These are phyloP conservation scores for Pseudotsuga menziesii DNA, from an alignment of 75 land plant species.

Conservation along the genomic window DNA sequence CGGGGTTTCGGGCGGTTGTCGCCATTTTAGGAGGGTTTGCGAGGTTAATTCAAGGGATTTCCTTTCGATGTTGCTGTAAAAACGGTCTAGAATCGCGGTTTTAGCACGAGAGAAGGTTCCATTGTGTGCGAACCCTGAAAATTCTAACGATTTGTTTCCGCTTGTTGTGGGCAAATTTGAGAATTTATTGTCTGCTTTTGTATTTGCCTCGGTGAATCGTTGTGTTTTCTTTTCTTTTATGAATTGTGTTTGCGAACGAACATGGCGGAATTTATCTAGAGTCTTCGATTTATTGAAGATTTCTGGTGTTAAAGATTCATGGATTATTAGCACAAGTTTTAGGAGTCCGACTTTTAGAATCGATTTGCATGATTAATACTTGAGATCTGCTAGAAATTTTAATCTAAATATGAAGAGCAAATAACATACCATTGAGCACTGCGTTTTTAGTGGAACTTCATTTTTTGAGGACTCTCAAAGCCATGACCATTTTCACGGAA, in stretches of 20 bases:
- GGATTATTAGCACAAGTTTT: too few species aligned
- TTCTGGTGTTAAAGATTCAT: too few species aligned
- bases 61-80: neutral
- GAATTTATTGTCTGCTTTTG: neutral
- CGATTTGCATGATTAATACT: too few species aligned
- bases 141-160: too few species aligned
- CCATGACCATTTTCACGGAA: too few species aligned
- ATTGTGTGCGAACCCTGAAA: neutral
- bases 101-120: neutral
- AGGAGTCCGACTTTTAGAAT: too few species aligned
- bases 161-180: neutral
- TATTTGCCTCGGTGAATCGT: neutral
- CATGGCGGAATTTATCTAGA: neutral
- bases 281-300: too few species aligned
- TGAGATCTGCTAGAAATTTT: too few species aligned
- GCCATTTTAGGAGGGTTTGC: neutral
- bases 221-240: neutral
- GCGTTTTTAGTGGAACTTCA: too few species aligned
- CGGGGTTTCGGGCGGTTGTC: neutral
- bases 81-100: conserved; percentile 2
- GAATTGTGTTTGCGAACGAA: neutral
- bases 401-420: too few species aligned
- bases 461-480: too few species aligned
- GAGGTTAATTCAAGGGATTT: neutral
- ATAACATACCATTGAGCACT: too few species aligned